Evolutionary conservation across 305 asterid species (phyloP).

Genomic region (Fraxinus nigra): DNA sequence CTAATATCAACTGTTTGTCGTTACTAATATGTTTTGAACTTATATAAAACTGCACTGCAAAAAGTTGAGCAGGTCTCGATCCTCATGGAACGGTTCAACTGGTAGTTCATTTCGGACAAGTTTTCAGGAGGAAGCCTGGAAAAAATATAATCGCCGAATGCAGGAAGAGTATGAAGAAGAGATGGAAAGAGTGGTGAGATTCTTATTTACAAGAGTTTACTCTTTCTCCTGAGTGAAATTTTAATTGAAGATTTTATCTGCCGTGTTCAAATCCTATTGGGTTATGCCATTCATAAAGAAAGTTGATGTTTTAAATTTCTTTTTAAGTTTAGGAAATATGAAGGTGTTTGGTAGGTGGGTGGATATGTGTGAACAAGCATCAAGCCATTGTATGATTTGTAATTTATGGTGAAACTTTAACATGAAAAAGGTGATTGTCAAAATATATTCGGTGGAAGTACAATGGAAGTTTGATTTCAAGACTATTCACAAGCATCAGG

Average conservation of each 20-base stretch:
- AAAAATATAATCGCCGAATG: slow-evolving; percentile 78
- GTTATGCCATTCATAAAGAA: background rate
- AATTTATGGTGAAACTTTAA: background rate
- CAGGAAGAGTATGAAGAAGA: slow-evolving; percentile 97
- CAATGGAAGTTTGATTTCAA: background rate
- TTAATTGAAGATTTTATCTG: background rate
- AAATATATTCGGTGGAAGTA: background rate
- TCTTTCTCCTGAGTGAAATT: slow-evolving; percentile 8
- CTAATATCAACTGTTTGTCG: background rate
- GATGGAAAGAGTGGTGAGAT: slow-evolving; percentile 94
- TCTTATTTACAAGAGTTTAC: slow-evolving; percentile 14
- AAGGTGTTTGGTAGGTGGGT: background rate
- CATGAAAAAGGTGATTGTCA: background rate
- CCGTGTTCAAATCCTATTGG: background rate
- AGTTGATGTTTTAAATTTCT: background rate
- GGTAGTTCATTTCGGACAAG: slow-evolving; percentile 55
- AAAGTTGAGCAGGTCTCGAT: slow-evolving; percentile 76
- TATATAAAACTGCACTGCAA: slow-evolving; percentile 32
- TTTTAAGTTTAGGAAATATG: background rate
- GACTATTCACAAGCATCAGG: background rate
- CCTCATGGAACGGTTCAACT: slow-evolving; percentile 44
- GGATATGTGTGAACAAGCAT: background rate
- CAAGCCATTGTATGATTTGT: background rate
- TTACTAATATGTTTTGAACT: slow-evolving; percentile 33
- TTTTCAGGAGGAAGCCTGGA: slow-evolving; percentile 85